Conservation (phyloP, 192 early-diverging fungal species). For the Backusella luteola region DNA sequence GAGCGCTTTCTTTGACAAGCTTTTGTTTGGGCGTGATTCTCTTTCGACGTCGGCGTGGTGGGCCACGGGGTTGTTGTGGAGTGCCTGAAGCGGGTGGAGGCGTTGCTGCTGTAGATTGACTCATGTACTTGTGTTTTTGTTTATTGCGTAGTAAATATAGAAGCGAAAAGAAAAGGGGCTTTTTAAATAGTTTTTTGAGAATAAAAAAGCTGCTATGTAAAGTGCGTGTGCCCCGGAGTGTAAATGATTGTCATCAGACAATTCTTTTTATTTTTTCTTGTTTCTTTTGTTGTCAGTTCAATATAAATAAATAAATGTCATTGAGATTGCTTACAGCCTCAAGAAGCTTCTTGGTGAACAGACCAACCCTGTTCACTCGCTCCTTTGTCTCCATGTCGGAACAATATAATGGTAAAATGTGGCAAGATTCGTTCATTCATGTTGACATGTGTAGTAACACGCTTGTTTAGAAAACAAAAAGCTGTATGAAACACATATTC, state of each 20-base stretch:
- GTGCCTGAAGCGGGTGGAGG: neutral
- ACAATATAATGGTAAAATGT: neutral
- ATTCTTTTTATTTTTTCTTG: neutral
- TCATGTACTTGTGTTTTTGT: neutral
- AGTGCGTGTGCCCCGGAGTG: neutral
- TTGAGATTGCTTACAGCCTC: neutral
- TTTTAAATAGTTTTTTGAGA: no score
- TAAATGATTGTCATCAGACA: neutral
- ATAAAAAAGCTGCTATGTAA: neutral
- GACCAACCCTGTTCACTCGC: neutral
- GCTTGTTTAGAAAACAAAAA: slow-evolving; percentile 17
- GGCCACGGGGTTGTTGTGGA: neutral
- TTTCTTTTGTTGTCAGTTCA: neutral
- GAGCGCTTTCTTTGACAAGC: slow-evolving; percentile 24
- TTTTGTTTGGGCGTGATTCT: slow-evolving; percentile 24
- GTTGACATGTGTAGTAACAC: neutral
- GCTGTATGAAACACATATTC: slow-evolving; percentile 61
- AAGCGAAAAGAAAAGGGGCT: neutral
- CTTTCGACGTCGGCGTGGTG: neutral
- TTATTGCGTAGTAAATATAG: neutral
- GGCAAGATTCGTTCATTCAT: no score
- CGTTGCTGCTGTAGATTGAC: neutral
- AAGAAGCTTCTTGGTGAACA: neutral
- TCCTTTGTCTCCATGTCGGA: neutral
- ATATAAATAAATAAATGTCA: neutral